Evolutionary conservation across 768 basidiomycete genomes (phyloP).

Genomic region (Arthromyces matolae): DNA sequence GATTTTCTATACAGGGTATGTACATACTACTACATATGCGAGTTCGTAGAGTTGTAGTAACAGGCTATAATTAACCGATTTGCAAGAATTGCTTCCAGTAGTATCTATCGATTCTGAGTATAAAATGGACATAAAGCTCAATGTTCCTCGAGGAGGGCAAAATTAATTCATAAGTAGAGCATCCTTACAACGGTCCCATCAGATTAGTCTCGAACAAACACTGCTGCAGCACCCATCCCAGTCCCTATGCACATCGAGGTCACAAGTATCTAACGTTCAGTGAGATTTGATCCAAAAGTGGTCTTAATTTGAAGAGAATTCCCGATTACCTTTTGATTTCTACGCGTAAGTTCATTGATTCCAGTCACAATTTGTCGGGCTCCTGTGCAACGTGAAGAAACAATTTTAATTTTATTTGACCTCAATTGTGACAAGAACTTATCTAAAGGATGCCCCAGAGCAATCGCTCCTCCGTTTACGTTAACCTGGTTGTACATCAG

Average conservation of each 20-base stretch:
- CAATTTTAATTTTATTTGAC: background rate
- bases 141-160: too few relatives aligned
- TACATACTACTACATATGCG: too few relatives aligned
- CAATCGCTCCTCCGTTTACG: slow-evolving; percentile 89
- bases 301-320: slow-evolving; percentile 8
- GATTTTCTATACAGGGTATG: too few relatives aligned
- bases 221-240: slow-evolving; percentile 87
- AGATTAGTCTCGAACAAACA: slow-evolving; percentile 59
- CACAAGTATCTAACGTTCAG: slow-evolving; percentile 58
- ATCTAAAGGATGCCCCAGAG: slow-evolving; percentile 82
- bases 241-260: slow-evolving; percentile 88
- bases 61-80: too few relatives aligned
- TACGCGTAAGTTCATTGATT: slow-evolving; percentile 64
- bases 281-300: too few relatives aligned
- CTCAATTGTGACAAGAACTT: slow-evolving; percentile 33
- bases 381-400: slow-evolving; percentile 68
- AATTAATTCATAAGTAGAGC: too few relatives aligned
- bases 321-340: slow-evolving; percentile 57
- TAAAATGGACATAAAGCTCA: too few relatives aligned
- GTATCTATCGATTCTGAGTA: too few relatives aligned
- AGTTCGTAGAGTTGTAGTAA: too few relatives aligned
- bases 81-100: too few relatives aligned
- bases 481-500: slow-evolving; percentile 50
- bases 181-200: background rate
- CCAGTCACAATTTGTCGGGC: slow-evolving; percentile 83